A percentile compares a stretch with the other conserved stretches of the same genome.
These are phyloP conservation scores for Pterulicium gracile DNA, from an alignment of 1,284 basidiomycete species.

Conservation along the genomic window DNA sequence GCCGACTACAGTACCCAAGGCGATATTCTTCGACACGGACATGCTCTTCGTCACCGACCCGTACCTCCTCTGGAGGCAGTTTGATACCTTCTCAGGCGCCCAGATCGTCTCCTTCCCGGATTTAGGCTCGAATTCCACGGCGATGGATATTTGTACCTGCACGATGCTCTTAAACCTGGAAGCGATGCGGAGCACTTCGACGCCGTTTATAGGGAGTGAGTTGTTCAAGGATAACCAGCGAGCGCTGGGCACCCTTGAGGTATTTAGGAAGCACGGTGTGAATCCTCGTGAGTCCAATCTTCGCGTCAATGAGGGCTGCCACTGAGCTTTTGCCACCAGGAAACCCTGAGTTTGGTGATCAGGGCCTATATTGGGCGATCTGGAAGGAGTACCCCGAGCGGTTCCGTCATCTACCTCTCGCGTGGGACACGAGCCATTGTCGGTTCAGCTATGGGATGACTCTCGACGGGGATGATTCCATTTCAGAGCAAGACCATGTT, in stretches of 20 bases:
- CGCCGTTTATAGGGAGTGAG: neutral
- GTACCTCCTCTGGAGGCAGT: conserved; percentile 9
- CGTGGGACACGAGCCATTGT: neutral
- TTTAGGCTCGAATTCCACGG: neutral
- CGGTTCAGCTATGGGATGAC: neutral
- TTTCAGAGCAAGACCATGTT: neutral
- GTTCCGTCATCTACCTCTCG: neutral
- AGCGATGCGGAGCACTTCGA: neutral
- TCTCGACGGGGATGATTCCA: neutral
- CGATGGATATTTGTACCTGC: neutral
- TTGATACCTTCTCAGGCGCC: conserved; percentile 1
- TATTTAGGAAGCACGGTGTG: neutral
- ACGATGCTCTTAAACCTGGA: neutral
- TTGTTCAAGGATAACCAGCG: neutral
- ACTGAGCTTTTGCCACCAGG: neutral
- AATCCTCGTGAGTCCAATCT: neutral
- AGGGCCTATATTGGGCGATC: neutral
- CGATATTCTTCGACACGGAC: conserved; percentile 10
- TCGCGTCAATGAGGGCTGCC: neutral
- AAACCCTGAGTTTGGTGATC: neutral
- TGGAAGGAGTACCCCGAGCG: neutral
- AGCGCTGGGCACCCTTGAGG: neutral
- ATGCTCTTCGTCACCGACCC: conserved; percentile 10
- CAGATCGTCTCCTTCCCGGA: neutral
- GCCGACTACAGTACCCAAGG: conserved; percentile 6